Conservation (phyloP, 345 rosid genomes). For the Erodium maritimum region DNA sequence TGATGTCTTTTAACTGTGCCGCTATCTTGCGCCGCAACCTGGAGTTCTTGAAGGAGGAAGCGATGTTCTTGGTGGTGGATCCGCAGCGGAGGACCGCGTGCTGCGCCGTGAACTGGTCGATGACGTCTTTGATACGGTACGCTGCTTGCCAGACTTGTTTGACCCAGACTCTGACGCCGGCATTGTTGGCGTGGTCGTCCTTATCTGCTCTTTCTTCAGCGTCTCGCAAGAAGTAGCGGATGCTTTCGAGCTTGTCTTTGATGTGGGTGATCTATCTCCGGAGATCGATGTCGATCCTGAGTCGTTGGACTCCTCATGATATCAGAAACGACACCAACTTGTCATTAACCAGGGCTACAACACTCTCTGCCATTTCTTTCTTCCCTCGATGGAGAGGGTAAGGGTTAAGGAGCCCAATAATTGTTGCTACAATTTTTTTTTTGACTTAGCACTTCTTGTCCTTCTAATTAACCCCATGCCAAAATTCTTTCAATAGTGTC, state of each 20-base stretch:
- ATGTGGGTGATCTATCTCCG: not conserved
- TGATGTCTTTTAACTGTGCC: not conserved
- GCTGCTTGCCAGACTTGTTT: not conserved
- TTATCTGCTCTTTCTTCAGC: not conserved
- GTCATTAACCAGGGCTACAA: not conserved
- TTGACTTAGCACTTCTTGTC: too few species aligned
- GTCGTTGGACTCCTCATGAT: not conserved
- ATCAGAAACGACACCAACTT: not conserved
- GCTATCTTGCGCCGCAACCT: not conserved
- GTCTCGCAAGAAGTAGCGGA: not conserved
- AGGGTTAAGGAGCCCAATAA: too few species aligned
- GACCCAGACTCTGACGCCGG: not conserved
- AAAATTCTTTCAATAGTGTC: too few species aligned
- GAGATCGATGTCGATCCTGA: not conserved
- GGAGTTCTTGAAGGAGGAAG: not conserved
- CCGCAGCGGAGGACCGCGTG: too few species aligned
- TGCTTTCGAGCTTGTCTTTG: not conserved
- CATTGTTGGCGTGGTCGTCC: not conserved
- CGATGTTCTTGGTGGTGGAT: too few species aligned
- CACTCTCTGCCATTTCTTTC: slow-evolving; percentile 1
- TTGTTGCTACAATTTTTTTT: too few species aligned
- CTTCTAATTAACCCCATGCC: too few species aligned
- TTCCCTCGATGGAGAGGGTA: too few species aligned
- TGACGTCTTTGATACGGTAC: not conserved
- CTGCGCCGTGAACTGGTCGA: too few species aligned